These are phyloP conservation scores for Gnomoniopsis smithogilvyi DNA, from an alignment of 2,329 filamentous ascomycete genomes.

Conservation along the genomic window DNA sequence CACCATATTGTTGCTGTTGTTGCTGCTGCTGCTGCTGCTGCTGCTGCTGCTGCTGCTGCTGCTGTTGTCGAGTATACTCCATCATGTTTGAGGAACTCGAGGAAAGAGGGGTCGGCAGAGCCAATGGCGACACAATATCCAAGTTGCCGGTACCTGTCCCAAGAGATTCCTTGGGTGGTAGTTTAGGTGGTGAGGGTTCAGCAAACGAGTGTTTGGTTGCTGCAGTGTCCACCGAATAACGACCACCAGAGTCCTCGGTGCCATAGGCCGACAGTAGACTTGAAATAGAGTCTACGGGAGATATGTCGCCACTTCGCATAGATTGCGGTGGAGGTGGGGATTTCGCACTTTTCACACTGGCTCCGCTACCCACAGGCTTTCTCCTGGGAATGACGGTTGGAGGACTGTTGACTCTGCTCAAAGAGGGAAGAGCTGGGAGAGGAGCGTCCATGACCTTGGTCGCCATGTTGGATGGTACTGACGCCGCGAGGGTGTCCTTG, in stretches of 20 bases:
- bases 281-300: constrained; percentile 48
- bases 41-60: too few species aligned
- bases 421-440: constrained; percentile 10
- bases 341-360: constrained; percentile 4
- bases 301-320: constrained; percentile 20
- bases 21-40: too few species aligned
- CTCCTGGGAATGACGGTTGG: constrained; percentile 10
- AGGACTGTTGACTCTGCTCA: constrained; percentile 13
- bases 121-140: constrained; percentile 10
- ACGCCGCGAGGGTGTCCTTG: constrained; percentile 10
- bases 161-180: constrained; percentile 8
- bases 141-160: neutral
- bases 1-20: neutral
- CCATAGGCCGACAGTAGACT: constrained; percentile 54
- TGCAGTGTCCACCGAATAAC: constrained; percentile 13
- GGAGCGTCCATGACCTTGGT: constrained; percentile 8
- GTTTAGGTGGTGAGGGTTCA: constrained; percentile 12
- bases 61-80: neutral
- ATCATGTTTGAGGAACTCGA: constrained; percentile 11
- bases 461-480: constrained; percentile 6
- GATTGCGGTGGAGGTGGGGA: constrained; percentile 21
- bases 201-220: constrained; percentile 11
- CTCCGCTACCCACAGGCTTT: constrained; percentile 15
- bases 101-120: constrained; percentile 13
- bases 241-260: constrained; percentile 8